These are phyloP conservation scores for Geranomyces michiganensis DNA, from an alignment of 192 early-diverging fungal species.

Conservation along the genomic window DNA sequence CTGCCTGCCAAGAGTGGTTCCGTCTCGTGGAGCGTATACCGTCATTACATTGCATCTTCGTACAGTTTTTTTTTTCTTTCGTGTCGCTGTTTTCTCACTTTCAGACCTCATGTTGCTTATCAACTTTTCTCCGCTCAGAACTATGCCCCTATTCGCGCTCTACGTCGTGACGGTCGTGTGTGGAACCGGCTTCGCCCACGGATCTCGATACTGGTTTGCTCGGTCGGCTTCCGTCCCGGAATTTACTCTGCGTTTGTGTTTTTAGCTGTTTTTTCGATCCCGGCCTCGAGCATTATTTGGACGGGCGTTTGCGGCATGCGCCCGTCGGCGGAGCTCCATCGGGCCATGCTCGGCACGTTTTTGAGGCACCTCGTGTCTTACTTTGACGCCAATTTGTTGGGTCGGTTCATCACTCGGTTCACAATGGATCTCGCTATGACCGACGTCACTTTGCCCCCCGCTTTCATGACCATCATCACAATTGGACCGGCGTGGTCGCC, in stretches of 20 bases:
- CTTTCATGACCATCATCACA: slow-evolving; percentile 8
- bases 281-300: slow-evolving; percentile 28
- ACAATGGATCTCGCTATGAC: slow-evolving; percentile 66
- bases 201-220: slow-evolving; percentile 8
- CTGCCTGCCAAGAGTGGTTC: background rate
- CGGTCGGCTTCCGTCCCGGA: slow-evolving; percentile 6
- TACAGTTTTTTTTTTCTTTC: background rate
- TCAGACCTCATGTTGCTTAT: no score
- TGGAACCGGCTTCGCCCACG: background rate
- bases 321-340: slow-evolving; percentile 67
- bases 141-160: background rate
- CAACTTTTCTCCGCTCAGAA: background rate
- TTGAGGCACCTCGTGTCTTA: slow-evolving; percentile 68
- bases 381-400: slow-evolving; percentile 69
- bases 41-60: slow-evolving; percentile 5
- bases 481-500: background rate
- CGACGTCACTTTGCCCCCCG: slow-evolving; percentile 64
- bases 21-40: slow-evolving; percentile 5
- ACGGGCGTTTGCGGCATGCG: slow-evolving; percentile 57
- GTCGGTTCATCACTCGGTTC: slow-evolving; percentile 62
- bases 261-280: slow-evolving; percentile 49
- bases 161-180: background rate
- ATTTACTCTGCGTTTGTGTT: slow-evolving; percentile 19
- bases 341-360: slow-evolving; percentile 43
- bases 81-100: no score